Evolutionary conservation across 164 flowering plant species (phyloP).

Genomic region (Aristolochia californica): DNA sequence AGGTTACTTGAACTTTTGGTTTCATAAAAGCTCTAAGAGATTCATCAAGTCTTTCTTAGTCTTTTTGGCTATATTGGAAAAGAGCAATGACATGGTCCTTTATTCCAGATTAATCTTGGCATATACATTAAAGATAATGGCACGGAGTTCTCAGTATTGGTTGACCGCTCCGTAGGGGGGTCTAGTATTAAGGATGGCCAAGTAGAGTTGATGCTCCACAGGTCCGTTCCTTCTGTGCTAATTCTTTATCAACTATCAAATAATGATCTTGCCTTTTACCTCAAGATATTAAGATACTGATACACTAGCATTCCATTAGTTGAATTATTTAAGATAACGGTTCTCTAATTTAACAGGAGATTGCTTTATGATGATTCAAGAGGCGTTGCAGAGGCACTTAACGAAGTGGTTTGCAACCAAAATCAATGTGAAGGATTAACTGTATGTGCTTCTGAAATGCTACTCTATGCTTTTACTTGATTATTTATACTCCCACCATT

Average conservation of each 20-base stretch:
- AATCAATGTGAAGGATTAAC: constrained; percentile 64
- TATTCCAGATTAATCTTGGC: constrained; percentile 82
- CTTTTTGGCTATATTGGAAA: background rate
- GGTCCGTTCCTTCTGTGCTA: constrained; percentile 29
- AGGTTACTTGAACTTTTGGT: too few species aligned
- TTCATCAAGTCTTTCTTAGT: background rate
- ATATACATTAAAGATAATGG: constrained; percentile 48
- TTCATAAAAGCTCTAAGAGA: background rate
- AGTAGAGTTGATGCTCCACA: constrained; percentile 88
- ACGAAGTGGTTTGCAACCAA: constrained; percentile 59
- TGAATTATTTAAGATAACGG: background rate
- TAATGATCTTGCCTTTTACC: too few species aligned
- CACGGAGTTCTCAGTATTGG: constrained; percentile 72
- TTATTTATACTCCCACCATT: too few species aligned
- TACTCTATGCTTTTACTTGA: too few species aligned
- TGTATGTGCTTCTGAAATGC: constrained; percentile 31
- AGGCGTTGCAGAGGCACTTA: constrained; percentile 87
- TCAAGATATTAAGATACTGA: too few species aligned
- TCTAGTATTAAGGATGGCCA: constrained; percentile 81
- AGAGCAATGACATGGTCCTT: background rate
- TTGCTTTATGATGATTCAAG: constrained; percentile 71
- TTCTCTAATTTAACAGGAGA: constrained; percentile 40
- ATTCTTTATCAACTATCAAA: too few species aligned
- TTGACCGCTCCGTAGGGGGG: constrained; percentile 88
- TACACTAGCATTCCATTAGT: too few species aligned